Evolutionary conservation across 495 filamentous ascomycete species (phyloP), one percentile per base, ranked within the genome.

Genomic region (Aspergillus homomorphus): DNA sequence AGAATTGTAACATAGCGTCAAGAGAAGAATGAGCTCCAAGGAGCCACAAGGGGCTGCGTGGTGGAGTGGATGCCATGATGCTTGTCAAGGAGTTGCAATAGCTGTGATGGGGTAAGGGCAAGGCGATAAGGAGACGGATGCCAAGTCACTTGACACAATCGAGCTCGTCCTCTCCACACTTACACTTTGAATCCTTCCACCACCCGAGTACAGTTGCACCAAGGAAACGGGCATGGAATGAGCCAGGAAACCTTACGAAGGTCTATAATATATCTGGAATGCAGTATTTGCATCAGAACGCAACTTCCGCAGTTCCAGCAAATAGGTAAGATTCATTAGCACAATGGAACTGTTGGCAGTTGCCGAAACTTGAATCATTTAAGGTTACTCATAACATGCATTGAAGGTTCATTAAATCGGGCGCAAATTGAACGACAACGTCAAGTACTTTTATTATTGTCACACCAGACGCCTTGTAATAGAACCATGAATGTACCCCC

Each of bases 401-500:
- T 18, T n/a, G 10, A n/a, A n/a, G 28, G 12, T 24, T 38, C 18
- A 44, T 51, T 49, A 22, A 22, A 7, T n/a, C 38, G 16, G 33
- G 9, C 53, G 22, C 43, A 30, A 52, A 51, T 41, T 24, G 46
- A 51, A 19, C 18, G 26, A 23, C 51, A 33, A 22, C 43, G 60
- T 58, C 30, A 48, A 57, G 53, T 38, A 57, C 45, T 55, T 60
- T 64, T 59, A 54, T 56, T 56, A 60, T 61, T 61, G 63, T 68
- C 59, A 69, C 67, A 67, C 70, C 65, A 60, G 72, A 74, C 73
- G 73, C 73, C 73, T 62, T 54, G 42, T 60, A 71, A 66, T 44
- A 72, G 65, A 61, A 71, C 70, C 74, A 67, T 72, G 68, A 59
- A 69, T 62, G 65, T 66, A 28, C 58, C 68, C 62, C 69, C 63